Evolutionary conservation across 2,329 filamentous ascomycete genomes (phyloP), one percentile per base, ranked within the genome.

Genomic region (Cytospora leucostoma): DNA sequence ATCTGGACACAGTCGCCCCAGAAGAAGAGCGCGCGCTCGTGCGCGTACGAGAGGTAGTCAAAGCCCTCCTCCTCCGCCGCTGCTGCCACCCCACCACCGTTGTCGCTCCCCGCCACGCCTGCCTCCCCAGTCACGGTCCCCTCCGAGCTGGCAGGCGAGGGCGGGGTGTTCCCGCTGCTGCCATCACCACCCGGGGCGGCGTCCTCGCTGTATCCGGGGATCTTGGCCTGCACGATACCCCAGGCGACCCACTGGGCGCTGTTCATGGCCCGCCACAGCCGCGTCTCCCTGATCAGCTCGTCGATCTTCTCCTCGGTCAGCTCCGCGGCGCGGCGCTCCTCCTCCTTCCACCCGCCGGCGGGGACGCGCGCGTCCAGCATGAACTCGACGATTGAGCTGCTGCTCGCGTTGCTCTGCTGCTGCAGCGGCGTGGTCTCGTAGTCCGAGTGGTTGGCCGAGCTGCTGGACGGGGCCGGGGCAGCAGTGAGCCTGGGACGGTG

Each of bases 171-270:
- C 2, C 21, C 50, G 19, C n/a, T 17, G 63, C 56, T 34, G 70
- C 72, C 70, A 15, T 76, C 77, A 40, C 80, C 79, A 17, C 78
- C 77, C 19, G 89, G 85, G 2, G 58, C 19, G 2, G 58, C 19
- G 11, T 50, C 44, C 58, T 67, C 59, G 52, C 61, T 62, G 73
- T 94, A 80, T 0, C 88, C 91, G 0, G 91, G 88, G 1, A 96
- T 82, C 73, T 95, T 93, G 55, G 95, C 94, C 77, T 99, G 95
- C 58, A 99, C 90, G 66, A 98, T 92, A 32, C 95, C 95, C 95
- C 95, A 99, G 1, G 93, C 91, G 32, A 96, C 86, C 95, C 95
- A 99, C 77, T 91, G 87, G 2, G 92, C 92, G 40, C 89, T 93
- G 76, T 95, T 96, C 47, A 92, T 91, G 0, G 91, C 81, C 3